phyloP scores from a whole-genome alignment of 768 basidiomycete species.

The Hericium alpestre region DNA sequence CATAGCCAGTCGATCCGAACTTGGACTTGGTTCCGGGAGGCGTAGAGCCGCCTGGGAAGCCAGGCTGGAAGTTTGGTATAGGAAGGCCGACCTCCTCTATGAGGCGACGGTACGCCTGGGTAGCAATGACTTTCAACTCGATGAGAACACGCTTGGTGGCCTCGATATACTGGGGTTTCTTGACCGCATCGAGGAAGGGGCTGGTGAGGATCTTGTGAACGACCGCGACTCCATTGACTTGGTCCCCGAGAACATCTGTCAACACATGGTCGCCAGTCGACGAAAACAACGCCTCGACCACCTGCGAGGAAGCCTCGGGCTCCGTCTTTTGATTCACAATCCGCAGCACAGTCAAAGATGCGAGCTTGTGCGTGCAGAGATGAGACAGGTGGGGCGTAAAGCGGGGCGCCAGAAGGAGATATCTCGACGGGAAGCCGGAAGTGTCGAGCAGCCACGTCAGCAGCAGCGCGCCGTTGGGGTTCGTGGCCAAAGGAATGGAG shows the following conservation, averaged over 20 bases:
- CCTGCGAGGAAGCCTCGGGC: constrained; percentile 73
- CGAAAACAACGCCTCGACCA: constrained; percentile 86
- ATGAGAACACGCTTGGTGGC: constrained; percentile 86
- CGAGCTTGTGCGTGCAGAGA: constrained; percentile 95
- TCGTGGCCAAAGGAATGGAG: constrained; percentile 94
- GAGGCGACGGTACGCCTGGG: constrained; percentile 85
- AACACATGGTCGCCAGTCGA: constrained; percentile 83
- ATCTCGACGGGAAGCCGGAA: constrained; percentile 90
- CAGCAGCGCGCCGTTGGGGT: constrained; percentile 91
- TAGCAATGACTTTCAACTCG: constrained; percentile 86
- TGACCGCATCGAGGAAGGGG: constrained; percentile 64
- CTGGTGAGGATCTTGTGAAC: constrained; percentile 89
- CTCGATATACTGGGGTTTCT: constrained; percentile 65
- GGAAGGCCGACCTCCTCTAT: constrained; percentile 93
- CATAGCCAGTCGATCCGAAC: constrained; percentile 36
- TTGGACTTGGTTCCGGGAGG: constrained; percentile 54
- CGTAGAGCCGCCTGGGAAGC: constrained; percentile 53
- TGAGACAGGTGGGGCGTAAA: constrained; percentile 96
- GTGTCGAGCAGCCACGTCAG: constrained; percentile 96
- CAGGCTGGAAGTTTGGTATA: constrained; percentile 78
- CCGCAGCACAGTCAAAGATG: constrained; percentile 86
- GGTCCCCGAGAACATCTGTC: constrained; percentile 89
- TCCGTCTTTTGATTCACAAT: constrained; percentile 97
- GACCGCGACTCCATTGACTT: constrained; percentile 90
- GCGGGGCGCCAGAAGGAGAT: constrained; percentile 86